Evolutionary conservation across 768 basidiomycete genomes (phyloP).

Genomic region (Termitomyces heimii): DNA sequence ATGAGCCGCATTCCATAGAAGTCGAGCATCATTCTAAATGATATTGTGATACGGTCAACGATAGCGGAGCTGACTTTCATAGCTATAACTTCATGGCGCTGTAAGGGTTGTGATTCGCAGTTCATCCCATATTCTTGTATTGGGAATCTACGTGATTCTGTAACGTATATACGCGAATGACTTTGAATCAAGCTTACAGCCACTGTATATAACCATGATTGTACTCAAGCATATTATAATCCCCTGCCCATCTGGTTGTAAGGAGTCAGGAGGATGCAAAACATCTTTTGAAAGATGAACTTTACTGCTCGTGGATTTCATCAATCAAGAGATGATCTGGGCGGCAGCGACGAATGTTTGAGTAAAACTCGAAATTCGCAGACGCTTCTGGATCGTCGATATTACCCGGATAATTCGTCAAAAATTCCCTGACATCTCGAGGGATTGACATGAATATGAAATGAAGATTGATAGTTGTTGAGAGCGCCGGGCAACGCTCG

Average conservation of each 20-base stretch:
- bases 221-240: constrained; percentile 56
- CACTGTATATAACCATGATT: constrained; percentile 77
- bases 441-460: constrained; percentile 36
- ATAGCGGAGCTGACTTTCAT: constrained; percentile 49
- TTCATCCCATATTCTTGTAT: constrained; percentile 75
- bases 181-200: constrained; percentile 44
- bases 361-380: constrained; percentile 59
- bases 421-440: constrained; percentile 50
- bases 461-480: neutral
- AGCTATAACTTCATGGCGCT: constrained; percentile 52
- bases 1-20: constrained; percentile 75
- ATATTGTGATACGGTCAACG: constrained; percentile 44
- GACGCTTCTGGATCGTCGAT: constrained; percentile 31
- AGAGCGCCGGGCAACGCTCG: too few relatives aligned
- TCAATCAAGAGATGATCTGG: constrained; percentile 60
- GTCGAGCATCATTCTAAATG: constrained; percentile 72
- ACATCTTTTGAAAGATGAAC: constrained; percentile 9
- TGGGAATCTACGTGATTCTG: constrained; percentile 45
- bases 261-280: neutral
- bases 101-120: constrained; percentile 57
- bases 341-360: constrained; percentile 45
- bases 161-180: neutral
- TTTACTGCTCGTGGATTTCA: constrained; percentile 54
- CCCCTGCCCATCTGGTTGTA: constrained; percentile 53
- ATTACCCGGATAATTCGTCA: constrained; percentile 44